A percentile compares a stretch with the other conserved stretches of the same genome.
phyloP scores from a whole-genome alignment of 2,329 filamentous ascomycete genomes.

The Hypoxylon sp. region DNA sequence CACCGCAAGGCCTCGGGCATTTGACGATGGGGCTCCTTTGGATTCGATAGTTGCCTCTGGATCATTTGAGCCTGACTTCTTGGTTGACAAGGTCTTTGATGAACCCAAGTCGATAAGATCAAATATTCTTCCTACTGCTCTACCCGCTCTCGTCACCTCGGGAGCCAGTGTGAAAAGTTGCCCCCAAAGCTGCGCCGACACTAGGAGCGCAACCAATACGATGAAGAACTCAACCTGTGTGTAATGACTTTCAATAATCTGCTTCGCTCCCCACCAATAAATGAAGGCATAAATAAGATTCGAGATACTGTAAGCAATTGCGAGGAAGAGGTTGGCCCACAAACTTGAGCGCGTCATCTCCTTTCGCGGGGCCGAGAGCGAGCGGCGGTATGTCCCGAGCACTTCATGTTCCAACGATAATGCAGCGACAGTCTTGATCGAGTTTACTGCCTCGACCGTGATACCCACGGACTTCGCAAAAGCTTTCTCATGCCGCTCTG shows the following conservation, averaged over 20 bases:
- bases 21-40: slow-evolving; percentile 34
- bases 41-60: slow-evolving; percentile 51
- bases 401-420: slow-evolving; percentile 68
- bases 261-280: slow-evolving; percentile 84
- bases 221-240: slow-evolving; percentile 80
- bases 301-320: slow-evolving; percentile 71
- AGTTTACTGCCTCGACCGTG: slow-evolving; percentile 76
- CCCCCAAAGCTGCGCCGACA: slow-evolving; percentile 80
- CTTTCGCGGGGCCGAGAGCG: slow-evolving; percentile 65
- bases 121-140: slow-evolving; percentile 72
- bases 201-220: slow-evolving; percentile 78
- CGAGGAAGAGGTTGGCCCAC: slow-evolving; percentile 72
- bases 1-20: slow-evolving; percentile 57
- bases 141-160: slow-evolving; percentile 77
- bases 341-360: slow-evolving; percentile 66
- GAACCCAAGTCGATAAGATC: slow-evolving; percentile 64
- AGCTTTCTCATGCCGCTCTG: slow-evolving; percentile 74
- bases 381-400: slow-evolving; percentile 66
- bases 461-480: slow-evolving; percentile 75
- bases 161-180: slow-evolving; percentile 82
- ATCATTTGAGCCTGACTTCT: slow-evolving; percentile 39
- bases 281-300: slow-evolving; percentile 81
- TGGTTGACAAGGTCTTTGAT: slow-evolving; percentile 42
- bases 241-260: slow-evolving; percentile 76
- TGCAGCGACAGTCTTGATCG: slow-evolving; percentile 74